These are phyloP conservation scores for Sarcodon sp. DNA, from an alignment of 768 basidiomycete genomes.

Conservation along the genomic window DNA sequence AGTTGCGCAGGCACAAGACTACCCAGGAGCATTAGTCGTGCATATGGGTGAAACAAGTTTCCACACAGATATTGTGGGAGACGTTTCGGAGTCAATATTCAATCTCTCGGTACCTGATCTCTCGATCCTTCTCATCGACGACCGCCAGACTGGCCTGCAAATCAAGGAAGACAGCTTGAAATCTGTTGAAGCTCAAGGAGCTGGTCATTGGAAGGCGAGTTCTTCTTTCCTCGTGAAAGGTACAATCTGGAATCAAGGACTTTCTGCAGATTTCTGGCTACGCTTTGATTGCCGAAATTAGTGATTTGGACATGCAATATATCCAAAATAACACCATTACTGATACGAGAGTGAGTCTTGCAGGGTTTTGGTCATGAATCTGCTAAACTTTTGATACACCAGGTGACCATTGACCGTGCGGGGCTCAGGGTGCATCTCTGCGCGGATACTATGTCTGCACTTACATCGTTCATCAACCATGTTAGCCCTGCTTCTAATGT, in stretches of 20 bases:
- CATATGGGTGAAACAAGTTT: constrained; percentile 58
- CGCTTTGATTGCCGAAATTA: constrained; percentile 51
- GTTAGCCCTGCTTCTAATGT: constrained; percentile 1
- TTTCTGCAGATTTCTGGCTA: constrained; percentile 30
- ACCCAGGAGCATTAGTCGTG: constrained; percentile 55
- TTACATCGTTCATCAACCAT: constrained; percentile 43
- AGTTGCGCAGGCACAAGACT: constrained; percentile 39
- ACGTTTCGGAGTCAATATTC: constrained; percentile 42
- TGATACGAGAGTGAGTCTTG: too few species aligned
- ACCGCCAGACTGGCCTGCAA: constrained; percentile 23
- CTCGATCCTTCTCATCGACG: constrained; percentile 41
- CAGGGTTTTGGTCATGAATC: too few species aligned
- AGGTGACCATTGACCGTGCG: constrained; percentile 47
- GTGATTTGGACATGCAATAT: constrained; percentile 33
- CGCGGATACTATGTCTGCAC: constrained; percentile 58
- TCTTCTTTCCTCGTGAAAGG: neutral
- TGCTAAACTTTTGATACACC: neutral
- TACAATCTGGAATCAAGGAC: neutral
- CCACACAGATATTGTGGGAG: constrained; percentile 60
- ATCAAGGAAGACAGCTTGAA: constrained; percentile 5
- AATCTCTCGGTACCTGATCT: constrained; percentile 33
- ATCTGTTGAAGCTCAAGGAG: constrained; percentile 18
- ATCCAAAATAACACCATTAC: constrained; percentile 10
- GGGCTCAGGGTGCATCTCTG: constrained; percentile 55
- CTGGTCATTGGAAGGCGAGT: constrained; percentile 57